Percentiles rank a stretch among this genome's conserved stretches.
phyloP scores from a whole-genome alignment of 495 filamentous ascomycete species.

The Pyrenopolyporus hunteri region DNA sequence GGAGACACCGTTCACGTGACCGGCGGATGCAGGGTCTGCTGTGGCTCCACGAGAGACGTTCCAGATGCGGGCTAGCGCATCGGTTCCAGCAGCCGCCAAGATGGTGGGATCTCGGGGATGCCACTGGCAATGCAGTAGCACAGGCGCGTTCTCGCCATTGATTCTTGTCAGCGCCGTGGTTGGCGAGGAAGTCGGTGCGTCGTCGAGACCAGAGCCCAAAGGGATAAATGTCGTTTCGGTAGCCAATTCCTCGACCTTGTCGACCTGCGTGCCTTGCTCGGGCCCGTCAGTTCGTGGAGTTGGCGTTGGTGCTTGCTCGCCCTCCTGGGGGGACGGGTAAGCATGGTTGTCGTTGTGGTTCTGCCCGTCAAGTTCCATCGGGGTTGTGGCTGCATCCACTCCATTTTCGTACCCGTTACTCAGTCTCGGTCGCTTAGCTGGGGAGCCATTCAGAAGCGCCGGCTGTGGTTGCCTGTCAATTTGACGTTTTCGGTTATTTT shows the following conservation, averaged over 20 bases:
- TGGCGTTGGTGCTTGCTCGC: constrained; percentile 60
- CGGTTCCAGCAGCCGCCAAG: constrained; percentile 74
- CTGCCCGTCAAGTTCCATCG: constrained; percentile 63
- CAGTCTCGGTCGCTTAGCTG: constrained; percentile 59
- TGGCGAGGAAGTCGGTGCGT: constrained; percentile 45
- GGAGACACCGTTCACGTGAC: constrained; percentile 53
- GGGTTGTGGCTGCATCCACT: constrained; percentile 62
- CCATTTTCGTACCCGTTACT: constrained; percentile 69
- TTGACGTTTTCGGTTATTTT: constrained; percentile 58
- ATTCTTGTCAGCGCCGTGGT: constrained; percentile 44
- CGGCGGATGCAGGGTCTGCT: constrained; percentile 48
- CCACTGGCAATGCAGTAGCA: constrained; percentile 75
- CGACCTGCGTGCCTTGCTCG: constrained; percentile 75
- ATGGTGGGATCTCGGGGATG: constrained; percentile 75
- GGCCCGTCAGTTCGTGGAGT: constrained; percentile 65
- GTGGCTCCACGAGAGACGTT: constrained; percentile 64
- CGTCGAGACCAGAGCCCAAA: constrained; percentile 57
- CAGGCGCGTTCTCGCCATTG: constrained; percentile 52
- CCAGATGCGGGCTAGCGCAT: constrained; percentile 82
- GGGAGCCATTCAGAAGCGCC: constrained; percentile 54
- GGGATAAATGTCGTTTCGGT: constrained; percentile 69
- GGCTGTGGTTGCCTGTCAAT: constrained; percentile 52
- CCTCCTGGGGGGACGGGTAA: constrained; percentile 62
- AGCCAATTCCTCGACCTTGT: constrained; percentile 66
- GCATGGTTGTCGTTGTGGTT: constrained; percentile 59